These are phyloP conservation scores for Zymoseptoria passerinii DNA, from an alignment of 2,329 filamentous ascomycete genomes.

Conservation along the genomic window DNA sequence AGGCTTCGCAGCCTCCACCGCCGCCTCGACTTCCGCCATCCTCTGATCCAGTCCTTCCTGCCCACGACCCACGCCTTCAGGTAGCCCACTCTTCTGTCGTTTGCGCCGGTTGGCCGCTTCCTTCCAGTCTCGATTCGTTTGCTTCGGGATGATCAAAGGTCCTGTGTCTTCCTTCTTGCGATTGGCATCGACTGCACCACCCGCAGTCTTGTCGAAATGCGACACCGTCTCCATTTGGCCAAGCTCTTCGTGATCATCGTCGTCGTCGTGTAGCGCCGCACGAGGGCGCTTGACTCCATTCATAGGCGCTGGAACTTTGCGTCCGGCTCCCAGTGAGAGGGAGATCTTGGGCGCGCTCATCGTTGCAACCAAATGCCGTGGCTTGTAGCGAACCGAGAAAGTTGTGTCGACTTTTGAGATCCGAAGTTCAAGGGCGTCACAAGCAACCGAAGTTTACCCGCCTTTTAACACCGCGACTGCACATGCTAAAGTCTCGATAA, in stretches of 20 bases:
- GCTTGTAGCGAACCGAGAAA: background rate
- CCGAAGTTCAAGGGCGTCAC: background rate
- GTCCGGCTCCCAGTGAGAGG: slow-evolving; percentile 24
- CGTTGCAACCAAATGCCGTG: background rate
- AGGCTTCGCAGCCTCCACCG: slow-evolving; percentile 36
- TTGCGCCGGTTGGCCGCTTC: slow-evolving; percentile 42
- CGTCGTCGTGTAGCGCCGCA: slow-evolving; percentile 34
- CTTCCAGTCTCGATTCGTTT: slow-evolving; percentile 56
- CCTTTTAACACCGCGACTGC: background rate
- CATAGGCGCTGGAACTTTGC: slow-evolving; percentile 19
- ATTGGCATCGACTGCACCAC: slow-evolving; percentile 41
- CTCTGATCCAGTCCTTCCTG: slow-evolving; percentile 16
- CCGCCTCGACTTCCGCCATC: slow-evolving; percentile 21
- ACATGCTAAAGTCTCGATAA: background rate
- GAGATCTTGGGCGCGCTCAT: slow-evolving; percentile 24
- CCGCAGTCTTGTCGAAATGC: slow-evolving; percentile 46
- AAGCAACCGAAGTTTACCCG: background rate
- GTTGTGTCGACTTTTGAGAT: background rate
- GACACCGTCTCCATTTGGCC: slow-evolving; percentile 41
- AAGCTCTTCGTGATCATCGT: slow-evolving; percentile 46
- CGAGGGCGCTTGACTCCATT: slow-evolving; percentile 37
- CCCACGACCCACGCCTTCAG: slow-evolving; percentile 28
- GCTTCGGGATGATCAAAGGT: slow-evolving; percentile 50
- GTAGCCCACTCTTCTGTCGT: slow-evolving; percentile 50
- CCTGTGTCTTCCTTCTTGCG: slow-evolving; percentile 30